Conservation (phyloP, 768 basidiomycete species). For the Pholiota molesta region DNA sequence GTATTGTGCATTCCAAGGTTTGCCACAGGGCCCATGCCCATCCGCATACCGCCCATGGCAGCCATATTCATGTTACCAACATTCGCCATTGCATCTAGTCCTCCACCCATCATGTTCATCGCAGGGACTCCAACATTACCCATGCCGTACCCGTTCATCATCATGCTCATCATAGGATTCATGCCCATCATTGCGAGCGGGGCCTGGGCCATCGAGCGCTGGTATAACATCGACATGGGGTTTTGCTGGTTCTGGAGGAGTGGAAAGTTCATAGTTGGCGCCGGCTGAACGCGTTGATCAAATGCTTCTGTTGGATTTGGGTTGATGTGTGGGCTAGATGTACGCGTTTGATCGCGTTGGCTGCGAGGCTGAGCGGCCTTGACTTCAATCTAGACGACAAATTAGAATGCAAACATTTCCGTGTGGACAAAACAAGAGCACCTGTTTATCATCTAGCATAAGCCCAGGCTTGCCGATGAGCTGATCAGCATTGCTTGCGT, state of each 20-base stretch:
- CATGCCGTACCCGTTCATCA: conserved; percentile 43
- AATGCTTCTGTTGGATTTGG: conserved; percentile 12
- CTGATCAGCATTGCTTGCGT: conserved; percentile 63
- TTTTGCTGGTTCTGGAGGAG: conserved; percentile 29
- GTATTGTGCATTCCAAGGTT: not conserved
- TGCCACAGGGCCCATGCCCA: conserved; percentile 33
- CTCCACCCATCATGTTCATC: conserved; percentile 27
- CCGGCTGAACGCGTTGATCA: conserved; percentile 19
- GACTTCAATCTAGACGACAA: conserved; percentile 69
- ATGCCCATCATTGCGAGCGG: conserved; percentile 47
- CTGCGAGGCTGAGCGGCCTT: conserved; percentile 78
- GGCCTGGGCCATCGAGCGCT: conserved; percentile 51
- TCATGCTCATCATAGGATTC: conserved; percentile 55
- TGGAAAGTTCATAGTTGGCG: conserved; percentile 25
- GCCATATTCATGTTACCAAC: conserved; percentile 35
- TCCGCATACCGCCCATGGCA: conserved; percentile 40
- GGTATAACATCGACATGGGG: conserved; percentile 57
- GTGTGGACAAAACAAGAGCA: conserved; percentile 29
- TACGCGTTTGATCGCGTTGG: conserved; percentile 58
- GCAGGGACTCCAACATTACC: conserved; percentile 32
- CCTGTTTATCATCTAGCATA: conserved; percentile 78
- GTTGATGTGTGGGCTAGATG: conserved; percentile 20
- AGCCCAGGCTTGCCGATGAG: conserved; percentile 70
- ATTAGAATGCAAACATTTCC: not conserved
- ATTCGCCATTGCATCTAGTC: conserved; percentile 24